Base-by-base conservation (phyloP, 495 filamentous ascomycete species). In the Aspergillus ostianus region DNA sequence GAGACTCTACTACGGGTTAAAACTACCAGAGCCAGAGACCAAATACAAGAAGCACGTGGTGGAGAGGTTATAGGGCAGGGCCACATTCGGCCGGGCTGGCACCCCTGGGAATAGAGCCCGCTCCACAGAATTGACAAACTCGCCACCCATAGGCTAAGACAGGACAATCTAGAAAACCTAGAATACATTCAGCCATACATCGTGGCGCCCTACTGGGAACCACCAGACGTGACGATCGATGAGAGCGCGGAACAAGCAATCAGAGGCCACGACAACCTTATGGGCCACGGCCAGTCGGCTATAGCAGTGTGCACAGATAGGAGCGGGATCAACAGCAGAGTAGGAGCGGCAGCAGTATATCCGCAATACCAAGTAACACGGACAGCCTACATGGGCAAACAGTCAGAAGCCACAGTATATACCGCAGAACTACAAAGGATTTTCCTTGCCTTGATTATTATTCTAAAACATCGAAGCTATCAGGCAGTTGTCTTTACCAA, bases 281-380 rank as follows among this genome's bases (percentile, higher is more conserved):
- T 44, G n/a, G 52, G 17, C 52, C 30, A 36, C 20, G 18, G 20
- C 30, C n/a, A 55, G 27, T 32, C 52, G n/a, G 30, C n/a, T 18
- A 30, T 41, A 55, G 52, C 52, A 1, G n/a, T 55, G 23, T 55
- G 44, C 52, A 55, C 52, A 19, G 52, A 55, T 30, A n/a, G 52
- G 52, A 55, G 52, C 30, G 52, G 52, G 52, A 41, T 55, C 27
- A 55, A 55, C 30, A 10, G 52, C 30, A 36, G 30, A 30, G 30
- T 55, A 45, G 53, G 53, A 55, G 53, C 53, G 41, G 53, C 53
- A 55, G 53, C 53, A 45, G 53, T 55, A 17, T 55, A 32, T 23
- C 53, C 36, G 45, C 19, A 55, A 36, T 26, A 55, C 53, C 36
- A 55, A 45, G 53, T 45, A 26, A 55, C 53, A 19, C 30, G 53